A percentile compares a stretch with the other conserved stretches of the same genome.
Conservation (phyloP, 2,329 filamentous ascomycete species). For the Zymoseptoria brevis region DNA sequence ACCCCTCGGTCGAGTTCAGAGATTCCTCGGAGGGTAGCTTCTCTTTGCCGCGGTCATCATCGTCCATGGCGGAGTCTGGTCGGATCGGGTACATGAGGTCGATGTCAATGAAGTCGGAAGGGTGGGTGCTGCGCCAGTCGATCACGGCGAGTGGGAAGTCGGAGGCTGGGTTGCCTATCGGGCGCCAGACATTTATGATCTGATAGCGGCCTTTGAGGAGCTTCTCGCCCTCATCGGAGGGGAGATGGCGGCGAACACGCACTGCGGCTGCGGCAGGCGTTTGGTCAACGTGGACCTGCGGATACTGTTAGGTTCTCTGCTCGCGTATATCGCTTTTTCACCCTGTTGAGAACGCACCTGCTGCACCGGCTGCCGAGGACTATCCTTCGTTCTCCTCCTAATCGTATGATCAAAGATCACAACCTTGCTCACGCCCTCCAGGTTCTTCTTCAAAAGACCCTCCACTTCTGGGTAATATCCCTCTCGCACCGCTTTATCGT, state of each 20-base stretch:
- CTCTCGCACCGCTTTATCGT: constrained; percentile 47
- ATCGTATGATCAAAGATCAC: constrained; percentile 67
- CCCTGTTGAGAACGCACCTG: constrained; percentile 26
- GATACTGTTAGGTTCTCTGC: not conserved
- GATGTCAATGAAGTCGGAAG: constrained; percentile 51
- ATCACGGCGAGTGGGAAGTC: constrained; percentile 61
- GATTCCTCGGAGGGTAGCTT: constrained; percentile 42
- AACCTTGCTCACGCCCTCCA: constrained; percentile 51
- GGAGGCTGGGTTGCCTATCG: constrained; percentile 55
- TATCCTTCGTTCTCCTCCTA: constrained; percentile 44
- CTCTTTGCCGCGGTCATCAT: constrained; percentile 53
- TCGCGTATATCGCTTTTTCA: not conserved
- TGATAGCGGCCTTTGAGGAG: constrained; percentile 52
- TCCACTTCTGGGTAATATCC: constrained; percentile 57
- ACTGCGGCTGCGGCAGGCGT: constrained; percentile 53
- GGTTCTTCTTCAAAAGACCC: constrained; percentile 44
- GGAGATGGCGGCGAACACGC: constrained; percentile 54
- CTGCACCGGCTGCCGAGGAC: constrained; percentile 57
- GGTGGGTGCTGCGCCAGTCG: constrained; percentile 52
- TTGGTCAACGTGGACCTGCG: constrained; percentile 59
- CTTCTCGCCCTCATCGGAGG: constrained; percentile 46
- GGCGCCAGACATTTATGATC: constrained; percentile 65
- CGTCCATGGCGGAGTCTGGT: constrained; percentile 29
- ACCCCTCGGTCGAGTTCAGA: constrained; percentile 46
- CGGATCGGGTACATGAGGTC: constrained; percentile 54